Conservation (phyloP, 306 rosid species). For the Vigna radiata region DNA sequence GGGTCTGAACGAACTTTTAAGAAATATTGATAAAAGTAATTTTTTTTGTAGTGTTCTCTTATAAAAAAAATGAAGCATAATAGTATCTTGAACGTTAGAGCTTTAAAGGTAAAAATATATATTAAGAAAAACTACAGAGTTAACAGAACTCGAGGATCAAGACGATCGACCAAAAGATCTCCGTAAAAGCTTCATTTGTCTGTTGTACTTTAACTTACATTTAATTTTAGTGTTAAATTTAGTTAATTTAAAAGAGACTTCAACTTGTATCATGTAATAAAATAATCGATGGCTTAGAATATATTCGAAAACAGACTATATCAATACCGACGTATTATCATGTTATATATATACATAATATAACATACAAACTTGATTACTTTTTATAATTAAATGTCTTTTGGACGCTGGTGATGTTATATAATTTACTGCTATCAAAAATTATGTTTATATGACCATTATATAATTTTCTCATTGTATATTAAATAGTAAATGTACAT, state of each 20-base stretch:
- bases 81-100: not conserved
- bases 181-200: not conserved
- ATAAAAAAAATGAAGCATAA: not conserved
- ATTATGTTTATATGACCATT: too few species aligned
- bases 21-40: not conserved
- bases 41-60: not conserved
- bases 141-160: not conserved
- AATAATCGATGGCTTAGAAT: too few species aligned
- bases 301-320: too few species aligned
- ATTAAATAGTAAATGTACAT: not conserved
- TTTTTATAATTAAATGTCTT: not conserved
- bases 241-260: too few species aligned
- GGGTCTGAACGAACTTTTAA: not conserved
- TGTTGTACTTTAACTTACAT: not conserved
- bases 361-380: not conserved
- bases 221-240: not conserved
- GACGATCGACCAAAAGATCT: not conserved
- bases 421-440: not conserved
- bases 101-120: not conserved
- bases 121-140: not conserved
- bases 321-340: too few species aligned
- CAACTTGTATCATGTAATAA: too few species aligned
- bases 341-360: too few species aligned
- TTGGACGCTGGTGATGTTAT: not conserved
- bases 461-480: not conserved